Evolutionary conservation across 192 early-diverging fungal genomes (phyloP), one percentile per base, ranked within the genome.

Genomic region (Allomyces javanicus): DNA sequence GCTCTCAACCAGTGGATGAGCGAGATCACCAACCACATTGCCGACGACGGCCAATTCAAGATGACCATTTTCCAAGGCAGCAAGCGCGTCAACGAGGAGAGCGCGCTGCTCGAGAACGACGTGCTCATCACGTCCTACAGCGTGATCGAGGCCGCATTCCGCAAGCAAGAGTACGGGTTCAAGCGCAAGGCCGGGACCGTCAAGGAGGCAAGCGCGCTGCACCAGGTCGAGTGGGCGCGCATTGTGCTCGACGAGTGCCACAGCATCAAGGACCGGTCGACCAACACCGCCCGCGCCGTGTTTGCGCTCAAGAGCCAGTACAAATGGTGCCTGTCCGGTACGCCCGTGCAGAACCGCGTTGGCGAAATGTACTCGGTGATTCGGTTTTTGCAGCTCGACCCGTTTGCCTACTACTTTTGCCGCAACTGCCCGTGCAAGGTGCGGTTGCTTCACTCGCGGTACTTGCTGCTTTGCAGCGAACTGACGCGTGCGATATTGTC

Each of bases 341-440:
- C 93, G 21, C 91, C 91, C 14, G 76, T 96, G 72, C 93, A 96
- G 65, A 96, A 96, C 71, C 83, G 91, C 14, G 87, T 96, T 10
- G 93, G 92, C 45, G 93, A 96, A 75, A 77, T 96, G 26, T 96
- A 90, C 71, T 89, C 89, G 9, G 80, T 93, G 25, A 90, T 96
- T 72, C 83, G 92, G 9, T 88, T 96, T 68, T 83, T 92, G 77
- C 81, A 90, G 67, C 75, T 83, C 55, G 85, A 90, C 72, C 89
- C 89, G 10, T 90, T 85, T 73, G 81, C 81, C 26, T 87, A 89
- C 73, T 94, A 96, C 75, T 94, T 87, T 66, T 94, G 92, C 77
- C 84, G 82, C 66, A 68, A 72, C 9, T 92, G 93, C 65, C 67
- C 69, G 0, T 96, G 93, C 33, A 40, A 40, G 33, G 33, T 40